Conservation (phyloP, 345 rosid species). For the Salix viminalis region DNA sequence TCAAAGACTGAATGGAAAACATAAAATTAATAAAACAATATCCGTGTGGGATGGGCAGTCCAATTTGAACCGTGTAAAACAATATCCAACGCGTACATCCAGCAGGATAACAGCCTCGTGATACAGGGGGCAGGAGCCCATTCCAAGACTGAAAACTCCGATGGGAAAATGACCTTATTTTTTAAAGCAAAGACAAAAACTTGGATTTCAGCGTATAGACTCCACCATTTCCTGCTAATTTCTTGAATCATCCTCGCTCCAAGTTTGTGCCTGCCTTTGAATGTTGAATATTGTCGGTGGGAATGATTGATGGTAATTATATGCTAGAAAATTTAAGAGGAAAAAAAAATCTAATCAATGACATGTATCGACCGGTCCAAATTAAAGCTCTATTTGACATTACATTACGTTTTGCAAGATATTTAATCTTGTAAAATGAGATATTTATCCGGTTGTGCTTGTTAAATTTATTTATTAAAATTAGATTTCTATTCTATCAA, state of each 20-base stretch:
- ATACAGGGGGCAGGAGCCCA: too few relatives aligned
- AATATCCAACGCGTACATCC: neutral
- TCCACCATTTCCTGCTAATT: neutral
- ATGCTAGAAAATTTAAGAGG: neutral
- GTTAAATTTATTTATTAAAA: too few relatives aligned
- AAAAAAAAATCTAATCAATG: neutral
- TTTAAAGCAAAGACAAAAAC: neutral
- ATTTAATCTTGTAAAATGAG: too few relatives aligned
- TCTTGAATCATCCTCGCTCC: neutral
- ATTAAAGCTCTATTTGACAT: neutral
- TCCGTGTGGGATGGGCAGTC: neutral
- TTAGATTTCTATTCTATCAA: too few relatives aligned
- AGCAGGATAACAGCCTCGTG: too few relatives aligned
- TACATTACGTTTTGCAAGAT: too few relatives aligned
- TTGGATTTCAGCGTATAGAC: neutral
- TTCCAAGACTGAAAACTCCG: neutral
- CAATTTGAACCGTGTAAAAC: neutral
- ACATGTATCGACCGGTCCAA: neutral
- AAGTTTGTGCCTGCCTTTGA: neutral
- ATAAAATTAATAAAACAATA: too few relatives aligned
- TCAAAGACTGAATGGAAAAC: too few relatives aligned
- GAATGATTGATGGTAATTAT: neutral
- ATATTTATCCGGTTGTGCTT: too few relatives aligned
- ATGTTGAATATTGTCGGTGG: constrained; percentile 6
- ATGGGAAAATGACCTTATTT: neutral